phyloP scores from a whole-genome alignment of 2,329 filamentous ascomycete genomes.

The Didymella arachidicola region DNA sequence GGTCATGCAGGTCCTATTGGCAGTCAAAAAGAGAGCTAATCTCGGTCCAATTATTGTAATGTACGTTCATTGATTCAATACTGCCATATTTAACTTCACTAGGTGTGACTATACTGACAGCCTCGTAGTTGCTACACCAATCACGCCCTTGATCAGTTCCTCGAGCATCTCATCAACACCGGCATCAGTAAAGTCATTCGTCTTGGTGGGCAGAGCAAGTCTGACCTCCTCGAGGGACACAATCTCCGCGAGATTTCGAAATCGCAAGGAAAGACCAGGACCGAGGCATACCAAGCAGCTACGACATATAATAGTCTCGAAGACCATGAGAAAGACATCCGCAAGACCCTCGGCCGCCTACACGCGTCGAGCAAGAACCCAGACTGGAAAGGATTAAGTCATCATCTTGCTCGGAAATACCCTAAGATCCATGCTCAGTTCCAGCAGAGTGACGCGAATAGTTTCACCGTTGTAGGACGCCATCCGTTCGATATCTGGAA shows the following conservation, averaged over 20 bases:
- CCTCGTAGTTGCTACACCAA: conserved; percentile 57
- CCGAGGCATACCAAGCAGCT: conserved; percentile 22
- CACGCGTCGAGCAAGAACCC: conserved; percentile 17
- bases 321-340: conserved; percentile 13
- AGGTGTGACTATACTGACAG: background rate
- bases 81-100: too few species aligned
- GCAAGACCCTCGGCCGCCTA: conserved; percentile 16
- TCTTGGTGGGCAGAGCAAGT: conserved; percentile 67
- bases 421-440: conserved; percentile 33
- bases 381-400: conserved; percentile 30
- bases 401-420: conserved; percentile 25
- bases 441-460: conserved; percentile 22
- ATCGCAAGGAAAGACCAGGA: conserved; percentile 30
- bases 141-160: conserved; percentile 64
- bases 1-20: conserved; percentile 65
- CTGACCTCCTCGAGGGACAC: conserved; percentile 58
- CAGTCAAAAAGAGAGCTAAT: conserved; percentile 45
- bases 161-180: conserved; percentile 65
- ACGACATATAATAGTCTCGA: conserved; percentile 28
- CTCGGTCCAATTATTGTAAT: conserved; percentile 57
- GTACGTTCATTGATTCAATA: conserved; percentile 25
- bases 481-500: conserved; percentile 39
- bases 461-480: conserved; percentile 28
- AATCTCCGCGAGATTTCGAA: conserved; percentile 56
- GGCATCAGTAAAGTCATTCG: conserved; percentile 64